Base-by-base conservation (phyloP, 805 yeast genomes). In the Scheffersomyces amazonensis region DNA sequence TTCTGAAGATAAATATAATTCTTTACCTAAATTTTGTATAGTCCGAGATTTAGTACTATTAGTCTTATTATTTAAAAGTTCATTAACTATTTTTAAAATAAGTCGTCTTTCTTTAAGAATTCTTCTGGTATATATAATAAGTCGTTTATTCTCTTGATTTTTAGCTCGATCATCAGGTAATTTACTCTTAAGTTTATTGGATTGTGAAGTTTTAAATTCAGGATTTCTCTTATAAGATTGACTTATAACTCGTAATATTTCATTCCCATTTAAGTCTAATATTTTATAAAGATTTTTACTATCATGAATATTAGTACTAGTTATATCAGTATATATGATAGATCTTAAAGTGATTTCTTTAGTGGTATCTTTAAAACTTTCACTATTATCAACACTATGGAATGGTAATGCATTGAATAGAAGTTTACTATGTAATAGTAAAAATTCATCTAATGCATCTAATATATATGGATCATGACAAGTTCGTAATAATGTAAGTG, bases 91-190 rank as follows among this genome's bases (percentile, higher is more conserved):
- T 29, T 68, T 64, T n/a, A 79, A 49, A 0, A 78, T 58, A 1
- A 66, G 54, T 42, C 79, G 61, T 50, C 83, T 70, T 49, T 82
- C 87, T 39, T 68, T 58, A 39, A 78, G 56, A 1, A 75, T 60
- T n/a, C 54, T 56, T 16, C 62, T 53, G 7, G 64, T 59, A 49
- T 70, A 66, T n/a, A 68, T 44, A 12, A 54, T 35, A 13, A 64
- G 41, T 25, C 67, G 49, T 31, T 64, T 62, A 8, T 50, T 46
- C 34, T 62, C 60, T 34, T 52, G 47, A 18, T 41, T 36, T 27
- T 46, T 61, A 39, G 59, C 62, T 30, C 64, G 48, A 31, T 70
- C 72, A 38, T 62, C 72, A 1, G 68, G 63, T 16, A 62, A 46
- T 27, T 58, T 60, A 10, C 50, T 42, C 35, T 58, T 57, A 34